Evolutionary conservation across 306 rosid species (phyloP).

Genomic region (Cucurbita argyrosperma): DNA sequence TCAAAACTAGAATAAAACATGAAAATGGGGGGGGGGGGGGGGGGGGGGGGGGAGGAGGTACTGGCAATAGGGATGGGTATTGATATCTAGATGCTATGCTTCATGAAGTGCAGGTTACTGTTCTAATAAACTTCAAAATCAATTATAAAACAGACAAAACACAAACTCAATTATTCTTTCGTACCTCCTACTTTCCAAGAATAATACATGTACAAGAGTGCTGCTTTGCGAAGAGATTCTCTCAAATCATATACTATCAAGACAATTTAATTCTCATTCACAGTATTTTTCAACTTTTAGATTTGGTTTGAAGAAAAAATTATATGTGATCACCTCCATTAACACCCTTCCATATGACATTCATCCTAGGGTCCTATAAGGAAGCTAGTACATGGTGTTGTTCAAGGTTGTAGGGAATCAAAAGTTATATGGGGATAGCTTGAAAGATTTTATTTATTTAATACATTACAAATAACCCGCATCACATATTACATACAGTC

Average conservation of each 20-base stretch:
- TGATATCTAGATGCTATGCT: not conserved
- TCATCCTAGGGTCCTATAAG: not conserved
- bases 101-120: not conserved
- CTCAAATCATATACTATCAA: not conserved
- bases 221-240: not conserved
- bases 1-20: not conserved
- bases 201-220: not conserved
- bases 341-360: not conserved
- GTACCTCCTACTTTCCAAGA: not conserved
- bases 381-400: not conserved
- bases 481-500: not conserved
- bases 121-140: not conserved
- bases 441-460: not conserved
- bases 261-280: not conserved
- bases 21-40: not conserved
- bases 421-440: not conserved
- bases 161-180: not conserved
- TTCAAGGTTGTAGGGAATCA: not conserved
- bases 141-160: not conserved
- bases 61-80: not conserved
- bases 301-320: not conserved
- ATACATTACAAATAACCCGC: not conserved
- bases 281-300: not conserved
- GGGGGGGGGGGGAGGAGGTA: not conserved
- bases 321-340: not conserved